These are phyloP conservation scores for Gossypium schwendimanii DNA, from an alignment of 441 rosid species.

Conservation along the genomic window DNA sequence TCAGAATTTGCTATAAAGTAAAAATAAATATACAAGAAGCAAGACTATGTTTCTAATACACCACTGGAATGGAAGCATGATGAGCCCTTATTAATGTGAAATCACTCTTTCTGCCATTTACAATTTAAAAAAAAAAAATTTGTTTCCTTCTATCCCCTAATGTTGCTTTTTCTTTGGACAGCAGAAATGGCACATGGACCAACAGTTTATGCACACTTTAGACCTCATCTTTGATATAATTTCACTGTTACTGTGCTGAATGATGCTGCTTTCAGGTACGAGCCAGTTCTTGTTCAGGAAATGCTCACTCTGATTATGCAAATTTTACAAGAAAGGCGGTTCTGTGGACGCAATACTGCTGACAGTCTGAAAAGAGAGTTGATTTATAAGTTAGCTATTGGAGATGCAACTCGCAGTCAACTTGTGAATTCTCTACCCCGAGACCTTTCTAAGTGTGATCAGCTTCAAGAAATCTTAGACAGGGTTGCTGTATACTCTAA, in stretches of 20 bases:
- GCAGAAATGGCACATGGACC: background rate
- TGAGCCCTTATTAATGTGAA: background rate
- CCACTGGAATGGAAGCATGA: background rate
- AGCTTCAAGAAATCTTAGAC: conserved; percentile 76
- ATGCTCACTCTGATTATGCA: conserved; percentile 87
- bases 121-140: too few relatives aligned
- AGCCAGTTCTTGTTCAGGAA: conserved; percentile 76
- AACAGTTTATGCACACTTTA: background rate
- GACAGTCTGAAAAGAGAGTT: conserved; percentile 90
- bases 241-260: conserved; percentile 19
- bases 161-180: background rate
- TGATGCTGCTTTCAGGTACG: conserved; percentile 51
- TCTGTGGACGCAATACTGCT: conserved; percentile 68
- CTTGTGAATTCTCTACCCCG: conserved; percentile 78
- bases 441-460: conserved; percentile 73
- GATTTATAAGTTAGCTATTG: conserved; percentile 73
- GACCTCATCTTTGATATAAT: background rate
- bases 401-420: conserved; percentile 93
- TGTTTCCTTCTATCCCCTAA: background rate
- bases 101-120: background rate
- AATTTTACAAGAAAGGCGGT: conserved; percentile 87
- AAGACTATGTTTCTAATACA: background rate
- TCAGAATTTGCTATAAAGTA: background rate
- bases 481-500: conserved; percentile 60
- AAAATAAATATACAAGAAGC: background rate